Evolutionary conservation across 1,139 yeast species (phyloP), one percentile per base, ranked within the genome.

Genomic region (Yamadazyma aaseri): DNA sequence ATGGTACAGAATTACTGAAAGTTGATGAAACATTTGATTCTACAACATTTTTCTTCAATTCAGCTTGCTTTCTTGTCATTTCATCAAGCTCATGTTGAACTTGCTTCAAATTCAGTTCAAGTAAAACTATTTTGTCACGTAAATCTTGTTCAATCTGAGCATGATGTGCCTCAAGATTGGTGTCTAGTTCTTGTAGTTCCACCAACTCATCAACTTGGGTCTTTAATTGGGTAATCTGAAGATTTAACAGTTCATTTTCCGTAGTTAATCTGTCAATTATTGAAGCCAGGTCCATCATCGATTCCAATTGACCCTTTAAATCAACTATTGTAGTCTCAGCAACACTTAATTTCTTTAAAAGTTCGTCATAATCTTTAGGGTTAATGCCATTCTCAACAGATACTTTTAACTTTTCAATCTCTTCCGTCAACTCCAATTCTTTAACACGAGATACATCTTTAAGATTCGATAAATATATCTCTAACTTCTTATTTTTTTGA

Each of bases 91-190:
- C 31, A 3, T 45, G 38, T 33, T 63, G 59, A 9, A 12, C 12
- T 12, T 8, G 25, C n/a, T 22, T 7, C 12, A 22, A n/a, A 7
- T 6, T 9, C 6, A 8, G 17, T 17, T 30, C 24, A 3, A 74
- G 51, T 1, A 47, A 44, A 5, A 55, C 55, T n/a, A 81, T 58
- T 18, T 78, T 77, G 4, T 52, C 46, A 17, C 63, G 56, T 16
- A 81, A 60, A 32, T 79, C 82, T n/a, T 50, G 47, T 44, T 81
- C 87, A 1, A 79, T 65, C n/a, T 66, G 71, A 1, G 55, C 40
- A 41, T 79, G 85, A 31, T 65, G 65, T 10, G 67, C 72, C 40
- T 84, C 92, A n/a, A 86, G 60, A 42, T 81, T 81, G 35, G 66
- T 73, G 39, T 79, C 82, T 12, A 85, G 56, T 28, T 71, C 77